These are phyloP conservation scores for Tricholoma saponaceum DNA, from an alignment of 768 basidiomycete species.

Conservation along the genomic window DNA sequence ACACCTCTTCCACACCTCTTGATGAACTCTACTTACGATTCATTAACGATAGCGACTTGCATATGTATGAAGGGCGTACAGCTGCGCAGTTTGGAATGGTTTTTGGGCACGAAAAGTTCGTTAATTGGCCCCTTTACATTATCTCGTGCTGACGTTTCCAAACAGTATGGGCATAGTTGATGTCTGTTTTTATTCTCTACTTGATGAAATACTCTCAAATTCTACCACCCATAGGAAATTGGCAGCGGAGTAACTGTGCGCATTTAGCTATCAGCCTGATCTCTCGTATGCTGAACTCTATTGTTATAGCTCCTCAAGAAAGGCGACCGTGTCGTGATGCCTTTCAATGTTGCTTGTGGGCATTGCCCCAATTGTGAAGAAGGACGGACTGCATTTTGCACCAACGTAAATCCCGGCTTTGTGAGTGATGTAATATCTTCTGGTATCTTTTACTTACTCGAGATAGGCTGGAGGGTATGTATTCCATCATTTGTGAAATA, in stretches of 20 bases:
- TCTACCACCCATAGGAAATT: conserved; percentile 29
- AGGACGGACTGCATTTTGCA: conserved; percentile 51
- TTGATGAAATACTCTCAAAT: neutral
- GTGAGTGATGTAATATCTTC: conserved; percentile 25
- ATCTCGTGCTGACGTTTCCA: neutral
- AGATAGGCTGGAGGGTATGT: conserved; percentile 43
- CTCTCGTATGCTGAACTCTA: neutral
- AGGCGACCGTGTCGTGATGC: conserved; percentile 59
- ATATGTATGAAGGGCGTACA: conserved; percentile 56
- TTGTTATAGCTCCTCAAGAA: conserved; percentile 40
- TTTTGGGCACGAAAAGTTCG: conserved; percentile 53
- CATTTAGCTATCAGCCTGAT: neutral
- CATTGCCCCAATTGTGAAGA: conserved; percentile 55
- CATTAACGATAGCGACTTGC: conserved; percentile 34
- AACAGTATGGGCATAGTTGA: conserved; percentile 50
- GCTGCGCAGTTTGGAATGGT: conserved; percentile 45
- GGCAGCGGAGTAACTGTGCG: conserved; percentile 40
- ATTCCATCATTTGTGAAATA: neutral
- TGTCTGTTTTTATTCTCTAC: conserved; percentile 16
- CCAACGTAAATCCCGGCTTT: conserved; percentile 54
- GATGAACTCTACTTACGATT: neutral
- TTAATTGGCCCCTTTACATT: neutral
- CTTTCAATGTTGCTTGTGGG: conserved; percentile 57
- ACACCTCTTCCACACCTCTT: neutral
- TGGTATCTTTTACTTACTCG: neutral